A percentile compares a stretch with the other conserved stretches of the same genome.
phyloP scores from a whole-genome alignment of 2,329 filamentous ascomycete species.

The Colletotrichum godetiae region DNA sequence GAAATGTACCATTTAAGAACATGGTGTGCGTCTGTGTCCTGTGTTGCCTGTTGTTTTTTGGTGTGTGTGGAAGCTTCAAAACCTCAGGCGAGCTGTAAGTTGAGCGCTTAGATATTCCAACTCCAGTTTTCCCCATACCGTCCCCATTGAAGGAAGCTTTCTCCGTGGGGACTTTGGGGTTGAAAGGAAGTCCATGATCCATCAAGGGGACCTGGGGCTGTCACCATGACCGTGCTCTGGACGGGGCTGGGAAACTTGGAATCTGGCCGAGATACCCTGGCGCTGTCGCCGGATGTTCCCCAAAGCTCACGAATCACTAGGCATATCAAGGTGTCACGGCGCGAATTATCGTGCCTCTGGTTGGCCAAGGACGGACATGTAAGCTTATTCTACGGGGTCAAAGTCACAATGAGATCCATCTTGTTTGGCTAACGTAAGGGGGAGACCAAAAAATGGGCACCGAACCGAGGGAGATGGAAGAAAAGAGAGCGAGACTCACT shows the following conservation, averaged over 20 bases:
- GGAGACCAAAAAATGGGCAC: background rate
- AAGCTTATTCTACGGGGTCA: conserved; percentile 26
- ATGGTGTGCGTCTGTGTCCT: background rate
- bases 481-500: background rate
- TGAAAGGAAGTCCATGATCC: background rate
- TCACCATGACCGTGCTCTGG: no score
- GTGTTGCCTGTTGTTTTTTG: background rate
- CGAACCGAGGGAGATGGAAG: background rate
- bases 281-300: background rate
- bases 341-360: conserved; percentile 10
- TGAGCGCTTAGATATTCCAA: conserved; percentile 25
- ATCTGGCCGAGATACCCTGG: conserved; percentile 4
- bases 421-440: conserved; percentile 15
- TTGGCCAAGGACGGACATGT: conserved; percentile 15
- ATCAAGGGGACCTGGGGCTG: background rate
- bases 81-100: background rate
- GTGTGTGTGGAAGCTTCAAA: background rate
- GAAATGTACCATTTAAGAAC: background rate
- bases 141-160: conserved; percentile 30
- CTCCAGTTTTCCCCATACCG: conserved; percentile 18
- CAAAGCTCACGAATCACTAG: conserved; percentile 23
- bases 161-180: conserved; percentile 20
- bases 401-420: conserved; percentile 9
- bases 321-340: background rate
- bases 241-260: conserved; percentile 1